Evolutionary conservation across 352 stramenopile genomes (phyloP), one percentile per base, ranked within the genome.

Genomic region (Stramenopiles sp.): DNA sequence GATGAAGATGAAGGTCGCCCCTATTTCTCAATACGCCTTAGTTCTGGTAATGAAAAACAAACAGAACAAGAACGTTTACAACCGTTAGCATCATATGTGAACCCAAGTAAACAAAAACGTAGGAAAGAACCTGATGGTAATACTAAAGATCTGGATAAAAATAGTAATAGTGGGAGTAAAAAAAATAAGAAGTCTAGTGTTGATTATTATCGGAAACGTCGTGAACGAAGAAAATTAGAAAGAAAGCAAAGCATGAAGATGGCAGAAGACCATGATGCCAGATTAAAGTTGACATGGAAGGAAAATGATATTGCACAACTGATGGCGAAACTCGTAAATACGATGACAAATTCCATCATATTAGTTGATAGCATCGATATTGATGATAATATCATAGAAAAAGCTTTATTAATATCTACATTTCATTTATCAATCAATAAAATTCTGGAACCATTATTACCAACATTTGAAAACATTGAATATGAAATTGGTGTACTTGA

Each of bases 41-140:
- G 65, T 33, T 33, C 65, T 76, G 65, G 65, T 20, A 4, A 33
- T 13, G 65, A 76, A 20, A 76, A 76, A 20, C 65, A 76, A 76
- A 76, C 65, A 13, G 65, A 76, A 33, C 4, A 33, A 13, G 30
- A 31, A 13, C 65, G 65, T 33, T 13, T 76, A 20, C 65, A 33
- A 7, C 65, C 65, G 7, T 33, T 76, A 76, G 31, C 65, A 76
- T 76, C 65, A 33, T 76, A 76, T 76, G 31, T 53, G 38, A 53
- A 53, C n/a, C n/a, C n/a, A 53, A 53, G 13, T 4, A 53, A 4
- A 53, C 13, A 13, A 13, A 53, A 53, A 53, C 4, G 38, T 53
- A 13, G 38, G 4, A 53, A 53, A 13, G 4, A 53, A n/a, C n/a
- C n/a, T n/a, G n/a, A n/a, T 53, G 38, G 38, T 4, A 13, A 4